Evolutionary conservation across 495 filamentous ascomycete genomes (phyloP).

Genomic region (Friedmanniomyces simplex): DNA sequence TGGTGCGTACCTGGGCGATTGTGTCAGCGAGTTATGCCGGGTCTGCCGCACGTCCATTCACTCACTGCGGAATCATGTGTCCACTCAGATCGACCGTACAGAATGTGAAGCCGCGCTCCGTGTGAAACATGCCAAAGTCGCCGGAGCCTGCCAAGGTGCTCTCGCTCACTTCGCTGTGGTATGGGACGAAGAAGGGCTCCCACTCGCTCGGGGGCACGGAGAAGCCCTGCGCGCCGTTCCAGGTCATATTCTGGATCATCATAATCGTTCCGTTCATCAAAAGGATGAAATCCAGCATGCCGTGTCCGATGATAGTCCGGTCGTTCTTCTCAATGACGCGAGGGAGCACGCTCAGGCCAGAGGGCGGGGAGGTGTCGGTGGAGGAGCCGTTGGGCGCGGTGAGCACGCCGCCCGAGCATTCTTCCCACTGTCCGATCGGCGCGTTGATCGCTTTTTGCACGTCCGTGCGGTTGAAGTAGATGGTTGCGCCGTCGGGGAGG

Average conservation of each 20-base stretch:
- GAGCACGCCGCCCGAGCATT: constrained; percentile 52
- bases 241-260: constrained; percentile 78
- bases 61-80: constrained; percentile 17
- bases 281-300: constrained; percentile 51
- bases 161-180: constrained; percentile 24
- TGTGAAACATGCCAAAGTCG: constrained; percentile 29
- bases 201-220: constrained; percentile 24
- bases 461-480: constrained; percentile 72
- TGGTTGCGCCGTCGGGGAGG: constrained; percentile 34
- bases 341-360: constrained; percentile 41
- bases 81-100: constrained; percentile 26
- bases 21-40: background rate
- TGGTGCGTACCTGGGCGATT: constrained; percentile 31
- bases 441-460: constrained; percentile 68
- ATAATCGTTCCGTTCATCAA: constrained; percentile 58
- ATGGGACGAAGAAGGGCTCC: constrained; percentile 32
- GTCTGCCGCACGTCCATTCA: background rate
- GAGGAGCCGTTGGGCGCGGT: constrained; percentile 10
- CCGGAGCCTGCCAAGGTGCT: constrained; percentile 25
- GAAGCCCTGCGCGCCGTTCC: constrained; percentile 64
- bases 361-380: constrained; percentile 23
- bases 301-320: constrained; percentile 59
- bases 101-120: constrained; percentile 32
- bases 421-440: constrained; percentile 49
- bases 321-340: constrained; percentile 62